These are phyloP conservation scores for Saraca asoca DNA, from an alignment of 331 rosid species.

Conservation along the genomic window DNA sequence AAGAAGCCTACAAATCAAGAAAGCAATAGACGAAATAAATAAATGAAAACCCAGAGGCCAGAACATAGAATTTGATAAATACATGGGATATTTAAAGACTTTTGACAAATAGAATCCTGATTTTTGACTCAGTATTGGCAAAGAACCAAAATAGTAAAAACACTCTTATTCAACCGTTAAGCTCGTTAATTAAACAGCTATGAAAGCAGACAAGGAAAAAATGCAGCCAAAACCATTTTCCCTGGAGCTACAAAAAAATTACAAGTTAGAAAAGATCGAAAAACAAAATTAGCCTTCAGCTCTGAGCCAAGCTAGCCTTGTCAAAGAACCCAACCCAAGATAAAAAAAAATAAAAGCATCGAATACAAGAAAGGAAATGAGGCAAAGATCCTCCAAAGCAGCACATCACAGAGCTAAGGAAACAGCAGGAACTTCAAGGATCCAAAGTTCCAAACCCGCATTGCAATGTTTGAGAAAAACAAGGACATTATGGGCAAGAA, in stretches of 20 bases:
- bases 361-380: conserved; percentile 15
- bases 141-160: conserved; percentile 6
- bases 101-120: conserved; percentile 16
- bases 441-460: conserved; percentile 35
- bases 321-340: conserved; percentile 1
- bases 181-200: not conserved
- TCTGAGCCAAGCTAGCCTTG: conserved; percentile 23
- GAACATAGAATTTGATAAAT: not conserved
- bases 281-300: conserved; percentile 4
- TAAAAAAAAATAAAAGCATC: too few relatives aligned
- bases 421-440: conserved; percentile 22
- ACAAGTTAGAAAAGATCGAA: conserved; percentile 15
- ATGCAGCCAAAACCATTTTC: not conserved
- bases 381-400: conserved; percentile 31
- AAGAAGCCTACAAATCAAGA: conserved; percentile 27
- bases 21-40: conserved; percentile 19
- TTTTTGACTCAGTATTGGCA: conserved; percentile 22
- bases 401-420: conserved; percentile 6
- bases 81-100: not conserved
- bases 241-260: not conserved
- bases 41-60: not conserved
- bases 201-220: conserved; percentile 20
- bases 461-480: conserved; percentile 29
- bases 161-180: conserved; percentile 8
- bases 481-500: not conserved